Evolutionary conservation across 164 flowering plant genomes (phyloP), one percentile per base, ranked within the genome.

Genomic region (Berberis vulgaris): DNA sequence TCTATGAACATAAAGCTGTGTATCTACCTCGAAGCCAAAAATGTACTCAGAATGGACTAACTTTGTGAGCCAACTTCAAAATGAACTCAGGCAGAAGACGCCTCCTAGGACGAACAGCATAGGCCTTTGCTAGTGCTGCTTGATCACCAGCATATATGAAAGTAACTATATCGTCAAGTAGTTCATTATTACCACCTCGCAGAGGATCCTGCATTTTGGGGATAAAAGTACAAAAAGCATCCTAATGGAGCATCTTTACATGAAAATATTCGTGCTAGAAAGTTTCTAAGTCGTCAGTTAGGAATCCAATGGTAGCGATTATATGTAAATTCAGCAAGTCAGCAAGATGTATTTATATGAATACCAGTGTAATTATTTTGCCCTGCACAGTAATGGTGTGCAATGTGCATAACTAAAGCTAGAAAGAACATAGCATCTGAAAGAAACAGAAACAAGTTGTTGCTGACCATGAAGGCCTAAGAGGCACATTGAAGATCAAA

Each of bases 21-120:
- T 5, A 55, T 26, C 42, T 9, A 8, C n/a, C 58, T 55, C 8
- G 45, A 41, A 41, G 41, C 40, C 53, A 39, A 44, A 9, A 57
- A 39, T 43, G 43, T 45, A 58, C 63, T 71, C 77, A 89, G 59
- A 90, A 93, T 42, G 98, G 98, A 73, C 98, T 93, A 57, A 90
- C 76, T 10, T 53, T 64, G 13, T 73, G 80, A 49, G 96, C 98
- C 80, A 88, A 57, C 70, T 73, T 69, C 61, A 88, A 65, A 81
- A 94, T 78, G 69, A 81, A 62, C 74, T 88, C 97, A 3, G 98
- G 97, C 43, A 88, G 95, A 43, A 90, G 81, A 26, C 96, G 95
- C 65, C 69, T 82, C 64, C 87, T 81, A n/a, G 82, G 86, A 65
- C 85, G 82, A 41, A 86, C 89, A 49, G 49, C 59, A 2, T 77